Percentiles rank a stretch among this genome's conserved stretches.
Evolutionary conservation across 441 rosid species (phyloP).

Genomic region (Pelargonium fulgidum): DNA sequence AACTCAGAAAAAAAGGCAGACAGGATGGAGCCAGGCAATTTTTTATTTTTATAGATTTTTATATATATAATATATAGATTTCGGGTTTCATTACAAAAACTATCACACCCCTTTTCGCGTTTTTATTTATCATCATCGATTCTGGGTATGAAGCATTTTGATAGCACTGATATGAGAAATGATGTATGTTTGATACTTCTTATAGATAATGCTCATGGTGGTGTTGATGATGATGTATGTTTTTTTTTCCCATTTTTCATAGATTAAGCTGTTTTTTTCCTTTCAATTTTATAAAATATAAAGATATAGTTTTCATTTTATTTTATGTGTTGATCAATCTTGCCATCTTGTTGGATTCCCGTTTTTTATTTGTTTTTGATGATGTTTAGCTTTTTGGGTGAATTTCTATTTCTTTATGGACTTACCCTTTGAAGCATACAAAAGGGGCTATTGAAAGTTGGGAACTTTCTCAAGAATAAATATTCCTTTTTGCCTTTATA

Average conservation of each 20-base stretch:
- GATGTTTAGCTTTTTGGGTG: conserved; percentile 3
- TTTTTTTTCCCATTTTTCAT: conserved; percentile 22
- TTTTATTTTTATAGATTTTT: background rate
- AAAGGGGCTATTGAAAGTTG: background rate
- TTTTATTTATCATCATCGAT: conserved; percentile 18
- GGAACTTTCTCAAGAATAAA: background rate
- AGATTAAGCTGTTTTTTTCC: conserved; percentile 11
- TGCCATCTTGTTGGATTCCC: conserved; percentile 8
- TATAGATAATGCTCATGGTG: conserved; percentile 17
- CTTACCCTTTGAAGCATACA: conserved; percentile 3
- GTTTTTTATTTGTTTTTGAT: conserved; percentile 9
- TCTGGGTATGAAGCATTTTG: conserved; percentile 25
- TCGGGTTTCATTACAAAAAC: conserved; percentile 15
- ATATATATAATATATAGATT: conserved; percentile 12
- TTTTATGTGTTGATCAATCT: background rate
- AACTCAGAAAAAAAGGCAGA: conserved; percentile 42
- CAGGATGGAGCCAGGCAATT: conserved; percentile 77
- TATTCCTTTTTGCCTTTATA: background rate
- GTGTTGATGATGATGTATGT: conserved; percentile 25
- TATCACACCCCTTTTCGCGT: conserved; percentile 9
- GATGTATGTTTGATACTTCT: background rate
- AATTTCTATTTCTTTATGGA: background rate
- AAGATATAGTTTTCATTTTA: conserved; percentile 14
- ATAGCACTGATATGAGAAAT: conserved; percentile 6
- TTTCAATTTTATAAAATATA: conserved; percentile 21